Evolutionary conservation across 768 basidiomycete species (phyloP).

Genomic region (Fomitopsis serialis): DNA sequence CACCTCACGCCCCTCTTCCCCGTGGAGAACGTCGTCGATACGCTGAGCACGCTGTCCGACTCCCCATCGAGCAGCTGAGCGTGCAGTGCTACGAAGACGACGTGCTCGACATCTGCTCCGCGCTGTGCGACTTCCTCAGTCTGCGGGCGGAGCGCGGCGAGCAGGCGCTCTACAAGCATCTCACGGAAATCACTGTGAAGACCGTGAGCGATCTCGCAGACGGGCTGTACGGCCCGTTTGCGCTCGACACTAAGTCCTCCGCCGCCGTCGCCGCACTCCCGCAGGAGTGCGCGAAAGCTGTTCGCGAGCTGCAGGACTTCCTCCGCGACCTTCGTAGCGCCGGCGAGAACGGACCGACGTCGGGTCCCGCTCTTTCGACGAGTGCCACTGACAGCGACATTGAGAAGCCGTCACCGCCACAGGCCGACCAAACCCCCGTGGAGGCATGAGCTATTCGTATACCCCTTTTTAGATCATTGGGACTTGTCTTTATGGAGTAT

Average conservation of each 20-base stretch:
- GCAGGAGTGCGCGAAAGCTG: slow-evolving; percentile 40
- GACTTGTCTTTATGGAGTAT: too few relatives aligned
- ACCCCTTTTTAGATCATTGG: too few relatives aligned
- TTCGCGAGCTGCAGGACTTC: slow-evolving; percentile 41
- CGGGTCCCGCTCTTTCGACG: neutral
- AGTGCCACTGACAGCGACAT: neutral
- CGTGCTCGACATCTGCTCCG: slow-evolving; percentile 53
- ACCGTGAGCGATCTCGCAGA: slow-evolving; percentile 33
- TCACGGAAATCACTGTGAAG: slow-evolving; percentile 42
- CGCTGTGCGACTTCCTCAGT: slow-evolving; percentile 51
- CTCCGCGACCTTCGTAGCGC: slow-evolving; percentile 41
- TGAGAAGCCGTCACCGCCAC: neutral
- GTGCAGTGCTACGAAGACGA: slow-evolving; percentile 60
- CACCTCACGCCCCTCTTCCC: slow-evolving; percentile 62
- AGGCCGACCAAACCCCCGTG: too few relatives aligned
- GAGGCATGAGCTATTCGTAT: too few relatives aligned
- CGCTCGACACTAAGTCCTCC: neutral
- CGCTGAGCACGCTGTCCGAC: slow-evolving; percentile 50
- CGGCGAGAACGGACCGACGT: slow-evolving; percentile 7
- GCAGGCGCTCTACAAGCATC: slow-evolving; percentile 43
- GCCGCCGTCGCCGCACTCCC: slow-evolving; percentile 9
- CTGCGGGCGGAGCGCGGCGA: slow-evolving; percentile 42
- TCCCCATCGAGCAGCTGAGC: slow-evolving; percentile 56
- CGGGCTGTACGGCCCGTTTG: slow-evolving; percentile 19
- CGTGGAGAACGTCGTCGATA: slow-evolving; percentile 53